Conservation (phyloP, 768 basidiomycete species). For the Termitomyces sp. region DNA sequence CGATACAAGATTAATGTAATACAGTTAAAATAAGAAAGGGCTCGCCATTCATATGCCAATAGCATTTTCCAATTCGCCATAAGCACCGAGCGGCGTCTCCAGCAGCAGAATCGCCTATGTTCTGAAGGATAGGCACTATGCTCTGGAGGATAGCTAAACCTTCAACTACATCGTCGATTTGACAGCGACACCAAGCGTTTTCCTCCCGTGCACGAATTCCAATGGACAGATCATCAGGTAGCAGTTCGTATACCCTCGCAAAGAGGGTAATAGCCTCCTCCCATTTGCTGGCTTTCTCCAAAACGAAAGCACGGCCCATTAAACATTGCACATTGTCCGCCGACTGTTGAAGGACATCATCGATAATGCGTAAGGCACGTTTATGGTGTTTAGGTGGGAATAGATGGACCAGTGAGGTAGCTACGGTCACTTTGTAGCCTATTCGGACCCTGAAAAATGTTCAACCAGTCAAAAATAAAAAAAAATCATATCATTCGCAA, state of each 20-base stretch:
- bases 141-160: conserved; percentile 44
- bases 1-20: conserved; percentile 1
- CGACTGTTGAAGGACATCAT: conserved; percentile 60
- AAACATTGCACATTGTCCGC: conserved; percentile 61
- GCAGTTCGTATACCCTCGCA: conserved; percentile 43
- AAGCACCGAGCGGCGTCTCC: conserved; percentile 72
- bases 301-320: conserved; percentile 71
- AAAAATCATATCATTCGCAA: background rate
- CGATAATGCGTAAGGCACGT: conserved; percentile 69
- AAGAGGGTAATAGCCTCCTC: conserved; percentile 61
- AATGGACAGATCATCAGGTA: conserved; percentile 38
- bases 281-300: conserved; percentile 64
- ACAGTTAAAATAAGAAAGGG: background rate
- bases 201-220: conserved; percentile 74
- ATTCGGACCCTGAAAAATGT: conserved; percentile 39
- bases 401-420: conserved; percentile 75
- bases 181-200: conserved; percentile 76
- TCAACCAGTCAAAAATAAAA: background rate
- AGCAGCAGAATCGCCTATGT: conserved; percentile 39
- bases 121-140: conserved; percentile 41
- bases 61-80: conserved; percentile 79
- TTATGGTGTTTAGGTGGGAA: conserved; percentile 88
- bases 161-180: conserved; percentile 38
- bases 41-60: conserved; percentile 71
- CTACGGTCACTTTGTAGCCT: conserved; percentile 68